These are phyloP conservation scores for Sanchytrium tribonematis DNA, from an alignment of 371 early-diverging fungal species.

Conservation along the genomic window DNA sequence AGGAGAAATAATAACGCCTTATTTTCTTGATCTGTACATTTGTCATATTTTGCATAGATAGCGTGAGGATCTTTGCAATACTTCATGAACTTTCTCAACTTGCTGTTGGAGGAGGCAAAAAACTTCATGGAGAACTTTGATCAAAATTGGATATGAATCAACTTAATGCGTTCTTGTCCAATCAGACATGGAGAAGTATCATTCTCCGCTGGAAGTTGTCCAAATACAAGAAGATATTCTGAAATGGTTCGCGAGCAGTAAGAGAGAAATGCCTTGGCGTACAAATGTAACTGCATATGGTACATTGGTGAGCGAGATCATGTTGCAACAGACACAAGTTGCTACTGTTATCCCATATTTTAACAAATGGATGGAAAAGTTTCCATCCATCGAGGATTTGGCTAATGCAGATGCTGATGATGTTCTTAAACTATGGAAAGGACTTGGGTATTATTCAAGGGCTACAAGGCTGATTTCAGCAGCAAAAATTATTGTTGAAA, in stretches of 20 bases:
- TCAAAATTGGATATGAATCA: too few relatives aligned
- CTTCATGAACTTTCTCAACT: too few relatives aligned
- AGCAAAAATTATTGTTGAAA: slow-evolving; percentile 28
- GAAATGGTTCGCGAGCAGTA: slow-evolving; percentile 30
- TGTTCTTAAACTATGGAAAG: slow-evolving; percentile 42
- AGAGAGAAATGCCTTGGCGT: slow-evolving; percentile 43
- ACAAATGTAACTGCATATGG: slow-evolving; percentile 5
- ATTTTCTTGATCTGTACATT: too few relatives aligned
- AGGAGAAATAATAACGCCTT: too few relatives aligned
- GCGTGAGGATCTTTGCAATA: too few relatives aligned
- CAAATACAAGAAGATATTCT: slow-evolving; percentile 21
- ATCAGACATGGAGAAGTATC: too few relatives aligned
- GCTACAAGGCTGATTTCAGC: slow-evolving; percentile 38
- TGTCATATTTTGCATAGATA: too few relatives aligned
- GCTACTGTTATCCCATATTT: slow-evolving; percentile 42
- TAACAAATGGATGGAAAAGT: slow-evolving; percentile 37
- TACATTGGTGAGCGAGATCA: slow-evolving; percentile 55
- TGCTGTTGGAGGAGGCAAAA: too few relatives aligned
- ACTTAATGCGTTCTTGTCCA: too few relatives aligned
- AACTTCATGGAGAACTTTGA: too few relatives aligned
- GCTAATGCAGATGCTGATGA: slow-evolving; percentile 35
- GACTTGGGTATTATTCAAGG: slow-evolving; percentile 52
- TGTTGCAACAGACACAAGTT: slow-evolving; percentile 57
- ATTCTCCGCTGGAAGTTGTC: too few relatives aligned
- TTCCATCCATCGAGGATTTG: slow-evolving; percentile 37